Evolutionary conservation across 2,329 filamentous ascomycete genomes (phyloP), one percentile per base, ranked within the genome.

Genomic region (Verticillium nubilum): DNA sequence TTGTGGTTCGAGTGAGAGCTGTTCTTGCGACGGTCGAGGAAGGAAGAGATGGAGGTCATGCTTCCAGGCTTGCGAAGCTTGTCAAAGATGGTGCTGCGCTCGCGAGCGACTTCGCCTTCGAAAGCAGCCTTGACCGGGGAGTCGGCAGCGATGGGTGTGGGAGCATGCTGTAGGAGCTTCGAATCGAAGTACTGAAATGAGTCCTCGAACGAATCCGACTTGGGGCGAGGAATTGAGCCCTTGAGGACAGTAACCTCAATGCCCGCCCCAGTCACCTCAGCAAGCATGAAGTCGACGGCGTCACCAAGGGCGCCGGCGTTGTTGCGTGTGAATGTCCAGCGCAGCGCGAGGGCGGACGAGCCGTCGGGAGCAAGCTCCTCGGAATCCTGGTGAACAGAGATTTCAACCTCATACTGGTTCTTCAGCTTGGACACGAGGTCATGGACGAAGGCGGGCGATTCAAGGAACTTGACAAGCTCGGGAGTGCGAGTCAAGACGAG

Each of bases 131-230:
- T 92, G 58, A 92, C 94, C 1, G 93, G 94, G 25, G 93, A 97
- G 71, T 98, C 94, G 4, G 91, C 92, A 15, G 86, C 84, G 19
- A 92, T 82, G 1, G 90, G 85, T 4, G 90, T 85, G 35, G 94
- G 92, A 4, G 94, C 93, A 68, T 96, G 92, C 74, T 98, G 95
- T 58, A 99, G 84, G 53, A 99, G 84, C 78, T 97, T 98, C 2
- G 94, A 97, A 72, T 97, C 91, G 70, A 99, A 99, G 78, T 93
- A 98, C 60, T 93, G 94, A 57, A 98, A 82, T 7, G 94, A 96
- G 68, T 99, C 94, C 72, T 99, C 95, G 65, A 99, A 99, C 0
- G 95, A 97, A 73, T 99, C 95, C 1, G 95, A 98, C 78, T 98
- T 97, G 63, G 95, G 95, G n/a, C 95, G 90, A 23, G 94, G 92